These are phyloP conservation scores for Chrysoporthe austroafricana DNA, from an alignment of 2,329 filamentous ascomycete genomes.

Conservation along the genomic window DNA sequence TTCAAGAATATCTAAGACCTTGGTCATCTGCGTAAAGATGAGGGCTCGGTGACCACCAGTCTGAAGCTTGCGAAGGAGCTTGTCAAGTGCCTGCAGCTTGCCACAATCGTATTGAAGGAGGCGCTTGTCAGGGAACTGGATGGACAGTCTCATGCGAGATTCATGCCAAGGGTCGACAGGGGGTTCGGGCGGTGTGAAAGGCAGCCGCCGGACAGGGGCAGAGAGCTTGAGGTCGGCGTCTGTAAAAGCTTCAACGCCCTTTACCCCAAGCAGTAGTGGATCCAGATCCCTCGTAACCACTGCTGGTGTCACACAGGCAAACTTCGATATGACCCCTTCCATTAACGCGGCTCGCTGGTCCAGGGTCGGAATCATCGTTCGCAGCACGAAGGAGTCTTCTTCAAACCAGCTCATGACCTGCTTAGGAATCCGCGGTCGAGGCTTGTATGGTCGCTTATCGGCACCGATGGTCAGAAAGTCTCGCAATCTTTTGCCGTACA, in stretches of 20 bases:
- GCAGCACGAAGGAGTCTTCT: conserved; percentile 66
- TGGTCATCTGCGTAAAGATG: conserved; percentile 99
- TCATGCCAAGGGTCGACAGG: conserved; percentile 87
- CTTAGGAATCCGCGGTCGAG: conserved; percentile 62
- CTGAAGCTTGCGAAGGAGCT: conserved; percentile 83
- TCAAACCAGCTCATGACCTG: conserved; percentile 76
- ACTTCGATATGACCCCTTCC: conserved; percentile 79
- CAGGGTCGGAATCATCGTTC: conserved; percentile 73
- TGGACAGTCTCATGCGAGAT: conserved; percentile 86
- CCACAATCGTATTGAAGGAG: conserved; percentile 98
- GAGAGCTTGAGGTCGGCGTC: conserved; percentile 62
- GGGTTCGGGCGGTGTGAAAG: conserved; percentile 59
- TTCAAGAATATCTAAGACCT: conserved; percentile 95
- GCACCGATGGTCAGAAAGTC: conserved; percentile 70
- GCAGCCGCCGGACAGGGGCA: conserved; percentile 57
- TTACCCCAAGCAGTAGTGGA: conserved; percentile 66
- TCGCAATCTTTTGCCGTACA: conserved; percentile 82
- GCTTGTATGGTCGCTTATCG: conserved; percentile 61
- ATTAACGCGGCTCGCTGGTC: conserved; percentile 73
- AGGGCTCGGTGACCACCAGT: conserved; percentile 89
- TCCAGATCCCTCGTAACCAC: conserved; percentile 81
- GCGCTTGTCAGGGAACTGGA: conserved; percentile 95
- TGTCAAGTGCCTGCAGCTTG: conserved; percentile 89
- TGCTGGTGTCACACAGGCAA: conserved; percentile 89
- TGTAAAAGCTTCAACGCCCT: conserved; percentile 60